phyloP scores from a whole-genome alignment of 2,329 filamentous ascomycete genomes.

The Diplodia seriata region DNA sequence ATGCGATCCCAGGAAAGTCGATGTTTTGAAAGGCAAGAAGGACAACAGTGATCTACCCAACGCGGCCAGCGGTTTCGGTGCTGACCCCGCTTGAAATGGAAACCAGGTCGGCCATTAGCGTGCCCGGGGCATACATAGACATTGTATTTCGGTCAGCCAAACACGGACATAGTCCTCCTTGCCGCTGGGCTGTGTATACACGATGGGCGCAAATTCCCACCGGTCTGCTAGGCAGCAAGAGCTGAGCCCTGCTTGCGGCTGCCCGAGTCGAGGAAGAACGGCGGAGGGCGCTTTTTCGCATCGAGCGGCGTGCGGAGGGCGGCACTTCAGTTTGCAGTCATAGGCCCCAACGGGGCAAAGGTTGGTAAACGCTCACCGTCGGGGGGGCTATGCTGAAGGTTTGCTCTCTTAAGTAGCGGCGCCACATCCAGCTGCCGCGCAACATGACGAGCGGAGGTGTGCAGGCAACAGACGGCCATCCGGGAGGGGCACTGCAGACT shows the following conservation, averaged over 20 bases:
- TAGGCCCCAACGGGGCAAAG: neutral
- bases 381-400: conserved; percentile 13
- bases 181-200: neutral
- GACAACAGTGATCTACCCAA: conserved; percentile 5
- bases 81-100: neutral
- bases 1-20: too few species aligned
- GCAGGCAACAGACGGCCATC: neutral
- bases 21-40: conserved; percentile 14
- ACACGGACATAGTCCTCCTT: neutral
- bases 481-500: neutral
- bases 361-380: conserved; percentile 12
- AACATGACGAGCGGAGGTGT: neutral
- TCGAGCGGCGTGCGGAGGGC: too few species aligned
- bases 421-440: neutral
- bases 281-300: too few species aligned
- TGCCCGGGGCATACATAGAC: neutral
- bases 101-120: neutral
- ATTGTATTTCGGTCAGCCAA: conserved; percentile 15
- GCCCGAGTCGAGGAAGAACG: neutral
- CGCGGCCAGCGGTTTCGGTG: conserved; percentile 18
- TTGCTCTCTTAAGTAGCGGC: conserved; percentile 14
- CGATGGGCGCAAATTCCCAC: neutral
- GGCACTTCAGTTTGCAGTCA: neutral
- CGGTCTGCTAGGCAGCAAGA: conserved; percentile 26
- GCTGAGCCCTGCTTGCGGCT: conserved; percentile 9